These are phyloP conservation scores for Pilobolus umbonatus DNA, from an alignment of 192 early-diverging fungal species.

Conservation along the genomic window DNA sequence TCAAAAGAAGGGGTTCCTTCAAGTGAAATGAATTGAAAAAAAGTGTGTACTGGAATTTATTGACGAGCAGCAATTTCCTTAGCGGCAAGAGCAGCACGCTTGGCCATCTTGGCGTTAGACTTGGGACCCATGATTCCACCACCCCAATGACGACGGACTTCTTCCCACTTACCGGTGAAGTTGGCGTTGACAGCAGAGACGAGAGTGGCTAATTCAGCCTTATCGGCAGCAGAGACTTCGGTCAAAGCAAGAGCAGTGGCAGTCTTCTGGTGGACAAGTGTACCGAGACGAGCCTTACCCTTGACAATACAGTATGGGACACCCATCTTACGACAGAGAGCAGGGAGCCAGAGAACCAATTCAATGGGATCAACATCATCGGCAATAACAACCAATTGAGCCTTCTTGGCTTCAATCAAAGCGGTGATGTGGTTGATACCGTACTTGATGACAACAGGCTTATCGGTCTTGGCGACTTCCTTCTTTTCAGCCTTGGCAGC, in stretches of 20 bases:
- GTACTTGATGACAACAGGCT: slow-evolving; percentile 97
- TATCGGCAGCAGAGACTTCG: slow-evolving; percentile 94
- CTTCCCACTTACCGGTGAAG: slow-evolving; percentile 94
- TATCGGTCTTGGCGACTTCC: slow-evolving; percentile 78
- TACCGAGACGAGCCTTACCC: slow-evolving; percentile 97
- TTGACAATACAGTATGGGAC: slow-evolving; percentile 99
- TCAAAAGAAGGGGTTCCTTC: neutral
- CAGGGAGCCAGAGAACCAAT: slow-evolving; percentile 97
- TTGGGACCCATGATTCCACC: slow-evolving; percentile 97
- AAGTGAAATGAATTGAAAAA: neutral
- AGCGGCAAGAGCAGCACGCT: slow-evolving; percentile 60
- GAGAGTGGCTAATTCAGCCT: slow-evolving; percentile 80
- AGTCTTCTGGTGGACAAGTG: slow-evolving; percentile 99
- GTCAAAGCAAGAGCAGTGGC: slow-evolving; percentile 94
- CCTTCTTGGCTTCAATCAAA: slow-evolving; percentile 98
- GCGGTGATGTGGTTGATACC: slow-evolving; percentile 99
- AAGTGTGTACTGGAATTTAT: slow-evolving; percentile 17
- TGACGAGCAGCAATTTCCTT: slow-evolving; percentile 41
- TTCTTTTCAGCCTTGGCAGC: slow-evolving; percentile 86
- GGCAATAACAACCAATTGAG: slow-evolving; percentile 97
- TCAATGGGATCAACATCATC: slow-evolving; percentile 99
- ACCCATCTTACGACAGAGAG: slow-evolving; percentile 99
- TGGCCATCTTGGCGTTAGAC: slow-evolving; percentile 78
- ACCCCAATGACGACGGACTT: slow-evolving; percentile 92
- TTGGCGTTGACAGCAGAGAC: slow-evolving; percentile 91